phyloP scores from a whole-genome alignment of 169 alveolate species.

The Plasmodium vinckei region DNA sequence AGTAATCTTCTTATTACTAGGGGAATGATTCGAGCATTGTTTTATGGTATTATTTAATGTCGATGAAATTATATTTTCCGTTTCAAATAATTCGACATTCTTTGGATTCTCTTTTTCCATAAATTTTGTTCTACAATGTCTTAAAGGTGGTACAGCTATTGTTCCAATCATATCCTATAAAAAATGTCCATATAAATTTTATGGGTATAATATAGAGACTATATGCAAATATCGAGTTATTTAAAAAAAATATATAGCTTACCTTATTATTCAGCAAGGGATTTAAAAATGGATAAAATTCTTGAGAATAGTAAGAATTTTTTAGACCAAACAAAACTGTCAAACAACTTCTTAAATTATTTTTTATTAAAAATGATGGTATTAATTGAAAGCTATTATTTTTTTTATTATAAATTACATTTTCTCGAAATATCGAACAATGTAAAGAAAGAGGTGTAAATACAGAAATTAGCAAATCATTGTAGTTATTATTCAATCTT shows the following conservation, averaged over 20 bases:
- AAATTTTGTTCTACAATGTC: conserved; percentile 64
- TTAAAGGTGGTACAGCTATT: conserved; percentile 68
- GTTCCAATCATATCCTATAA: conserved; percentile 70
- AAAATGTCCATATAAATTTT: not conserved
- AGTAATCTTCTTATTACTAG: conserved; percentile 11
- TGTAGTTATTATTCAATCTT: conserved; percentile 54
- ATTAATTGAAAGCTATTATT: conserved; percentile 45
- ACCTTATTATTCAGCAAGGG: conserved; percentile 73
- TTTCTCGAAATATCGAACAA: conserved; percentile 67
- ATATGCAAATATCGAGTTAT: too few relatives aligned
- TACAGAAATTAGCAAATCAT: conserved; percentile 33
- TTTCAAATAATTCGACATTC: conserved; percentile 49
- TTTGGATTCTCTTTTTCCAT: conserved; percentile 62
- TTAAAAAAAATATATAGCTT: not conserved
- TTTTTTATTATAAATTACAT: conserved; percentile 68
- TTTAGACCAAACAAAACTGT: conserved; percentile 64
- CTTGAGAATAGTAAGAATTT: conserved; percentile 67
- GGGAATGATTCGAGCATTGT: not conserved
- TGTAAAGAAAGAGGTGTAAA: conserved; percentile 65
- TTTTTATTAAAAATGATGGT: conserved; percentile 52
- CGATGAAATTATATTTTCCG: conserved; percentile 35
- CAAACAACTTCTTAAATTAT: conserved; percentile 60
- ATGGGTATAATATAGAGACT: too few relatives aligned
- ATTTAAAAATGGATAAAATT: conserved; percentile 66
- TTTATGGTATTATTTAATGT: conserved; percentile 40